These are phyloP conservation scores for Austroboletus niveus DNA, from an alignment of 1,284 basidiomycete species.

Conservation along the genomic window DNA sequence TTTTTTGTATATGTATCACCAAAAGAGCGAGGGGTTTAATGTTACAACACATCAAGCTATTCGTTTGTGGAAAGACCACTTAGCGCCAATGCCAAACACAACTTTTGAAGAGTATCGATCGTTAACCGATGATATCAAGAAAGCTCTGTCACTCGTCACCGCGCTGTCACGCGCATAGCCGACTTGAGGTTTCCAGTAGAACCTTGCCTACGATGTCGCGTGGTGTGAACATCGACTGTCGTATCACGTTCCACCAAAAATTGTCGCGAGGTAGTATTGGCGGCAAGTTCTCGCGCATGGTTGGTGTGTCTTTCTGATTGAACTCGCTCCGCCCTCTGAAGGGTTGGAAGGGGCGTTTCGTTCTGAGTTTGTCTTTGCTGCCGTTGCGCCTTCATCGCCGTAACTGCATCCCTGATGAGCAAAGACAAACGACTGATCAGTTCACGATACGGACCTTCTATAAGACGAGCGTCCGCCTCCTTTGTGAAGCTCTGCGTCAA, in stretches of 20 bases:
- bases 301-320: slow-evolving; percentile 30
- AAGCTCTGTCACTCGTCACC: slow-evolving; percentile 16
- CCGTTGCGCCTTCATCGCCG: slow-evolving; percentile 28
- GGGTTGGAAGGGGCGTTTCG: slow-evolving; percentile 14
- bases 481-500: slow-evolving; percentile 76
- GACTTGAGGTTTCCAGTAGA: slow-evolving; percentile 32
- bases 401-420: slow-evolving; percentile 22
- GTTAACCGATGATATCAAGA: slow-evolving; percentile 1
- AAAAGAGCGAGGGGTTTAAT: slow-evolving; percentile 18
- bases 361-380: slow-evolving; percentile 8
- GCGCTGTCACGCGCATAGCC: slow-evolving; percentile 29
- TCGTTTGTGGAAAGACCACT: slow-evolving; percentile 3
- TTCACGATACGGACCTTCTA: slow-evolving; percentile 51
- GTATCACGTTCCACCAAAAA: slow-evolving; percentile 30
- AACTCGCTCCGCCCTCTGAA: slow-evolving; percentile 24
- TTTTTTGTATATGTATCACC: slow-evolving; percentile 13
- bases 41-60: slow-evolving; percentile 25
- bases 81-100: slow-evolving; percentile 4
- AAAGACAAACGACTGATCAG: background rate
- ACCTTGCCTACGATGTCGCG: slow-evolving; percentile 33
- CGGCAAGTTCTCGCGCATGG: slow-evolving; percentile 21
- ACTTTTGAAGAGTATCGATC: slow-evolving; percentile 10
- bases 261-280: slow-evolving; percentile 22
- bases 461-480: slow-evolving; percentile 70
- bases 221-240: slow-evolving; percentile 22